Percentiles rank a stretch among this genome's conserved stretches.
Evolutionary conservation across 1,284 basidiomycete species (phyloP).

Genomic region (Cutaneotrichosporon mucoides): DNA sequence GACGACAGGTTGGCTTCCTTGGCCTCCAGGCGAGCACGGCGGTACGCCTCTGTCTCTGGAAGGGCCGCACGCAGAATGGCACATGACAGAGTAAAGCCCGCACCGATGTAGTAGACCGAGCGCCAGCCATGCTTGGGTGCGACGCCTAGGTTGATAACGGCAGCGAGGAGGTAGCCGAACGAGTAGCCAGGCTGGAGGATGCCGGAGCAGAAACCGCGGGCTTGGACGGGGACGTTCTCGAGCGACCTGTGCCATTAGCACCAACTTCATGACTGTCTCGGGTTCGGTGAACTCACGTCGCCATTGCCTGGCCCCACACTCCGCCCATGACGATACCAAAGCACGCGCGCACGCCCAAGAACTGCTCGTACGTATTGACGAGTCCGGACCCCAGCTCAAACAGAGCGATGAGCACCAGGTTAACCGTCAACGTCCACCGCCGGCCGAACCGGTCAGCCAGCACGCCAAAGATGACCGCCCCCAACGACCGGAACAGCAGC

Average conservation of each 20-base stretch:
- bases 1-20: background rate
- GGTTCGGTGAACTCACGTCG: no score
- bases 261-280: no score
- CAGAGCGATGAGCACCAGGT: constrained; percentile 64
- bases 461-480: constrained; percentile 75
- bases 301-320: constrained; percentile 50
- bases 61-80: constrained; percentile 67
- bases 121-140: constrained; percentile 51
- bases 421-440: constrained; percentile 84
- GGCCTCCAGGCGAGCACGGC: constrained; percentile 46
- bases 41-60: constrained; percentile 77
- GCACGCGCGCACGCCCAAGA: constrained; percentile 56
- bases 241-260: no score
- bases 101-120: constrained; percentile 53
- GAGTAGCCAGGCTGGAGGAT: constrained; percentile 80
- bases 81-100: constrained; percentile 69
- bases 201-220: constrained; percentile 80
- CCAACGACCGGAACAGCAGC: constrained; percentile 80
- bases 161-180: constrained; percentile 53
- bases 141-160: constrained; percentile 66
- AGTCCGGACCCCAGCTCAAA: constrained; percentile 69
- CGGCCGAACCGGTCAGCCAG: constrained; percentile 66
- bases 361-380: constrained; percentile 49
- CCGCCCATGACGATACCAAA: constrained; percentile 82
- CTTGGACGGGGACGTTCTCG: constrained; percentile 82